Conservation (phyloP, 495 filamentous ascomycete species). For the Cercophora samala region DNA sequence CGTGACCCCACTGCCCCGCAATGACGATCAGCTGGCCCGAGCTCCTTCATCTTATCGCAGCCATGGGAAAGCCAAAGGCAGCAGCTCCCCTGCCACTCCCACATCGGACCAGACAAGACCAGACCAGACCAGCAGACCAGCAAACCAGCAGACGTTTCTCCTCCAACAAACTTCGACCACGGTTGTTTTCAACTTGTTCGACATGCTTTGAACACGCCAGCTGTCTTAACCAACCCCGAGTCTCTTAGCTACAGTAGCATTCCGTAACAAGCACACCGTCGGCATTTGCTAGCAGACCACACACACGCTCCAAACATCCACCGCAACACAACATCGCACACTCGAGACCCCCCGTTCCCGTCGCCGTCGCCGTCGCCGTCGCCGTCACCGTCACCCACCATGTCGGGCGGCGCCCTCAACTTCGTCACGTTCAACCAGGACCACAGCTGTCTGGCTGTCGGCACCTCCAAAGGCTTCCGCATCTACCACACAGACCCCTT, state of each 20-base stretch:
- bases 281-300: background rate
- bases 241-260: background rate
- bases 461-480: constrained; percentile 86
- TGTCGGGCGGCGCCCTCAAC: constrained; percentile 70
- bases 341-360: background rate
- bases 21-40: constrained; percentile 24
- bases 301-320: background rate
- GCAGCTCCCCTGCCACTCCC: constrained; percentile 1
- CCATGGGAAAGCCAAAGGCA: background rate
- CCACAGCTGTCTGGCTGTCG: constrained; percentile 92
- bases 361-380: background rate
- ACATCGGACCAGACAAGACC: background rate
- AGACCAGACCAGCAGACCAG: too few relatives aligned
- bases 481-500: constrained; percentile 97
- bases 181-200: background rate
- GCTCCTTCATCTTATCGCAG: constrained; percentile 11
- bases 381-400: constrained; percentile 19
- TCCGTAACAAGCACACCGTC: background rate
- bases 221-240: background rate
- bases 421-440: constrained; percentile 99
- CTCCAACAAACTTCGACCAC: background rate
- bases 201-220: background rate
- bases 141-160: background rate
- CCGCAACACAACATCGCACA: background rate
- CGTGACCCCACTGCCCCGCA: constrained; percentile 13